Conservation (phyloP, 169 alveolate species). For the Plasmodium gallinaceum region DNA sequence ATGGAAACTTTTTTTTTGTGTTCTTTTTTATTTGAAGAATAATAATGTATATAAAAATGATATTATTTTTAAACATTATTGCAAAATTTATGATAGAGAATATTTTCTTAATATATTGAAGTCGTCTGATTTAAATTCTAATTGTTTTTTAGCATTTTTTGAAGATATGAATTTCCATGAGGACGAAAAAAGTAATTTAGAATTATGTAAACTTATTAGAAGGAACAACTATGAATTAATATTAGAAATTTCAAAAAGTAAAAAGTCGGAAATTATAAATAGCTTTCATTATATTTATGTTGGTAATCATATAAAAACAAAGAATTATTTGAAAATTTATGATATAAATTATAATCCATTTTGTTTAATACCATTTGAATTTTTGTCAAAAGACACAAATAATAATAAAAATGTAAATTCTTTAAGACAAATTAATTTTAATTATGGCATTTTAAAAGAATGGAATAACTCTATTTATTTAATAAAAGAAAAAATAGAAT, state of each 20-base stretch:
- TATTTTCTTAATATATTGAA: background rate
- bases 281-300: background rate
- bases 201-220: constrained; percentile 17
- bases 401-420: background rate
- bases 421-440: background rate
- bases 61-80: constrained; percentile 33
- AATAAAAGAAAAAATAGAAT: background rate
- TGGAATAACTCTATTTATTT: constrained; percentile 36
- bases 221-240: constrained; percentile 38
- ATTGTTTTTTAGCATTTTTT: constrained; percentile 38
- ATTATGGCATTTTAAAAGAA: constrained; percentile 16
- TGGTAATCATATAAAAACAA: background rate
- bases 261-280: constrained; percentile 3
- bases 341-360: constrained; percentile 15
- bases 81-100: constrained; percentile 41
- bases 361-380: constrained; percentile 31
- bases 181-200: background rate
- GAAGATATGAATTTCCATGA: constrained; percentile 7
- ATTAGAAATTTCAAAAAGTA: constrained; percentile 19
- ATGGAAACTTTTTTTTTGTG: constrained; percentile 47
- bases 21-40: constrained; percentile 20
- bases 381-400: background rate
- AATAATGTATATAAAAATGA: constrained; percentile 17
- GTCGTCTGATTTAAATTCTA: constrained; percentile 10
- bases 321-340: constrained; percentile 6